Percentiles rank a stretch among this genome's conserved stretches.
Conservation (phyloP, 139 green algal species). For the Trebouxia sp. region DNA sequence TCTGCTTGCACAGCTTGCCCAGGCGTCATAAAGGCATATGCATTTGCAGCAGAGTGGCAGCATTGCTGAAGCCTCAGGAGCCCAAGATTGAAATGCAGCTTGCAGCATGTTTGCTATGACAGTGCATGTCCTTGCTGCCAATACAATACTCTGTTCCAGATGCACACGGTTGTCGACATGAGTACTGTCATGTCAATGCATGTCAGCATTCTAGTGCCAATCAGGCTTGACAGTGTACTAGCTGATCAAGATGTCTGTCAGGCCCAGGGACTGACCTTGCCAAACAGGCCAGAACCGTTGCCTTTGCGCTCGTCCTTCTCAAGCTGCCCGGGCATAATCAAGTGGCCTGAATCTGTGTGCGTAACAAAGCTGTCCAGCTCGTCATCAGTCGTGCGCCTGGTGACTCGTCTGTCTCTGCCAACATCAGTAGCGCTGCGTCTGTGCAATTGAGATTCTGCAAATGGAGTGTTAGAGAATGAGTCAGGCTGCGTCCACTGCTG, state of each 20-base stretch:
- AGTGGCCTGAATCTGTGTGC: conserved; percentile 9
- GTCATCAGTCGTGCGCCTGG: conserved; percentile 5
- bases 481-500: neutral
- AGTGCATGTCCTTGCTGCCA: no score
- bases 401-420: neutral
- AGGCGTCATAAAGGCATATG: no score
- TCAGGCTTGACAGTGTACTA: no score
- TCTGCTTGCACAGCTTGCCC: no score
- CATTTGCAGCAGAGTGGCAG: neutral
- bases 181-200: no score
- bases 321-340: neutral
- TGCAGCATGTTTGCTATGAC: no score
- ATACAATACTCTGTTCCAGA: no score
- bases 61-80: no score
- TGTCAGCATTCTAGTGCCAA: no score
- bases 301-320: conserved; percentile 4
- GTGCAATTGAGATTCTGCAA: neutral
- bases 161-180: no score
- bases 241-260: no score
- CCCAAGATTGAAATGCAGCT: no score
- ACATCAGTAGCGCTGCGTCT: conserved; percentile 1
- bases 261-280: neutral
- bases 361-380: neutral
- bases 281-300: conserved; percentile 1
- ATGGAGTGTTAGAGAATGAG: neutral